Conservation (phyloP, 164 flowering plant genomes). For the Stephania japonica region DNA sequence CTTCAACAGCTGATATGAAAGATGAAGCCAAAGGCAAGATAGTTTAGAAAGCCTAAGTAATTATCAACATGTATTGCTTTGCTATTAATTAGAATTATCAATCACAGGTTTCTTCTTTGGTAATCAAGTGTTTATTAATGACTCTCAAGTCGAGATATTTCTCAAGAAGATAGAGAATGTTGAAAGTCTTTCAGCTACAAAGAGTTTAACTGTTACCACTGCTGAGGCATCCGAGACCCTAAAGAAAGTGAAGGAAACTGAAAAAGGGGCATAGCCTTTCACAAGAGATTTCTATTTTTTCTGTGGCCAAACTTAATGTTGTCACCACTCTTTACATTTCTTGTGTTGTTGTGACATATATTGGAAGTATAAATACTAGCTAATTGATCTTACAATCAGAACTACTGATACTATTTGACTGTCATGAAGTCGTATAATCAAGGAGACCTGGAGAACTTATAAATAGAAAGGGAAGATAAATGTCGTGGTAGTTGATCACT, state of each 20-base stretch:
- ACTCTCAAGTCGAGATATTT: slow-evolving; percentile 18
- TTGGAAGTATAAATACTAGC: no score
- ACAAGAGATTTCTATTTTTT: no score
- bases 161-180: slow-evolving; percentile 19
- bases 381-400: no score
- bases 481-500: no score
- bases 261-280: no score
- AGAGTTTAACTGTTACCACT: neutral
- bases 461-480: no score
- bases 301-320: no score
- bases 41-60: slow-evolving; percentile 72
- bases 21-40: slow-evolving; percentile 65
- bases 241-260: no score
- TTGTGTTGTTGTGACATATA: no score
- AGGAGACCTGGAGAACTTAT: neutral
- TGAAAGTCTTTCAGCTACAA: slow-evolving; percentile 3
- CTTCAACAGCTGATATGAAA: slow-evolving; percentile 72
- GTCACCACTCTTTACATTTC: no score
- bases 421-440: no score
- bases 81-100: neutral
- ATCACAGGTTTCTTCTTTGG: neutral
- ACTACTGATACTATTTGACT: no score
- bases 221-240: neutral
- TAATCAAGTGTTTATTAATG: neutral
- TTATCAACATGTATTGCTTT: neutral